Evolutionary conservation across 2,329 filamentous ascomycete genomes (phyloP).

Genomic region (Graphiopsis chlorocephala): DNA sequence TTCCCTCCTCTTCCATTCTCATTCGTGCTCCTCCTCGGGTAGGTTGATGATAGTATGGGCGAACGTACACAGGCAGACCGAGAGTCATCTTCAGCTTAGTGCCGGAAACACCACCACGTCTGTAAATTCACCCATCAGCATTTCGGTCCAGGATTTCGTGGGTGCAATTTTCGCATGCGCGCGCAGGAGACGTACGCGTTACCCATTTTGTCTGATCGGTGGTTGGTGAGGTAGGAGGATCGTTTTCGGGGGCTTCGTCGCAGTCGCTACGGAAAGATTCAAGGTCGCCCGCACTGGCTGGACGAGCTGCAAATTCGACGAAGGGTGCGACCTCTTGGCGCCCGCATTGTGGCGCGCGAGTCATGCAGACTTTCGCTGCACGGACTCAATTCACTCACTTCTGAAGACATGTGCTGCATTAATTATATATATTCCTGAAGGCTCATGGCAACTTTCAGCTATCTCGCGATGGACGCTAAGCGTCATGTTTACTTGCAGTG

Average conservation of each 20-base stretch:
- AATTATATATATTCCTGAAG: neutral
- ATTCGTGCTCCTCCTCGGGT: neutral
- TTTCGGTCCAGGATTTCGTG: neutral
- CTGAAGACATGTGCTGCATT: neutral
- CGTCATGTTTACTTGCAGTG: neutral
- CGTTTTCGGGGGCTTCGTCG: slow-evolving; percentile 14
- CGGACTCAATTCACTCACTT: no score
- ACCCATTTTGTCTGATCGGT: slow-evolving; percentile 17
- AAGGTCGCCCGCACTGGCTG: neutral
- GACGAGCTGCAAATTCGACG: neutral
- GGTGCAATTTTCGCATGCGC: neutral
- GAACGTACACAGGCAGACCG: slow-evolving; percentile 97
- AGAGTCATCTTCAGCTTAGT: slow-evolving; percentile 99
- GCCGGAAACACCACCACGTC: slow-evolving; percentile 79
- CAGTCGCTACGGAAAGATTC: slow-evolving; percentile 14
- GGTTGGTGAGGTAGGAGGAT: slow-evolving; percentile 8
- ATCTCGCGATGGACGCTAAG: neutral
- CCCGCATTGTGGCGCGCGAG: neutral
- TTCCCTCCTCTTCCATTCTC: neutral
- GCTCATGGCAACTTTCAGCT: neutral
- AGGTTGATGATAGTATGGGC: slow-evolving; percentile 6
- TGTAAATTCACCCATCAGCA: slow-evolving; percentile 14
- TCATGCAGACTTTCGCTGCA: neutral
- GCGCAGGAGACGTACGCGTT: slow-evolving; percentile 14
- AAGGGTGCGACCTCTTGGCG: neutral